Conservation (phyloP, 345 rosid species). For the Cochlearia excelsa region DNA sequence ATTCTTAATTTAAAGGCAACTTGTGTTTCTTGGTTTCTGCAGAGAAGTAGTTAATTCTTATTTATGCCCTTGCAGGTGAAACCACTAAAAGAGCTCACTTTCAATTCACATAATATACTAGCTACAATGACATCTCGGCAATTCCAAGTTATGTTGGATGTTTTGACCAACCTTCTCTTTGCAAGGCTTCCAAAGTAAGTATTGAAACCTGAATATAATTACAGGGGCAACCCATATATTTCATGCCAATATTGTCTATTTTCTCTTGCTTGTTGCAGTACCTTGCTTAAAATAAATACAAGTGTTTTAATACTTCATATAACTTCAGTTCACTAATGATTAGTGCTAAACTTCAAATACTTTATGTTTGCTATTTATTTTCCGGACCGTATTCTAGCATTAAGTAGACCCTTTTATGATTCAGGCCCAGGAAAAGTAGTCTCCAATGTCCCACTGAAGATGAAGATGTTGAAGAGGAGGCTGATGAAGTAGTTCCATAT, state of each 20-base stretch:
- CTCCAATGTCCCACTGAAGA: slow-evolving; percentile 84
- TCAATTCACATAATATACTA: slow-evolving; percentile 75
- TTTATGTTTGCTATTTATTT: neutral
- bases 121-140: slow-evolving; percentile 98
- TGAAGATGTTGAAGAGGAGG: slow-evolving; percentile 95
- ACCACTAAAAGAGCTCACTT: slow-evolving; percentile 92
- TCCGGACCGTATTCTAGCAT: neutral
- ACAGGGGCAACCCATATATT: slow-evolving; percentile 17
- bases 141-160: slow-evolving; percentile 96
- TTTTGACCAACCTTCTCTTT: slow-evolving; percentile 94
- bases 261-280: slow-evolving; percentile 12
- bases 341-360: slow-evolving; percentile 12
- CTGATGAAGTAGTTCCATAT: slow-evolving; percentile 94
- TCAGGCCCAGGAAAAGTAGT: slow-evolving; percentile 92
- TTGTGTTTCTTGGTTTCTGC: slow-evolving; percentile 12
- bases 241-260: slow-evolving; percentile 6
- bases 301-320: neutral
- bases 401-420: slow-evolving; percentile 28
- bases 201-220: slow-evolving; percentile 22
- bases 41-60: slow-evolving; percentile 18
- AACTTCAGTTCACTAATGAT: slow-evolving; percentile 3
- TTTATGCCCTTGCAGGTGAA: slow-evolving; percentile 62
- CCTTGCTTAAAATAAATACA: slow-evolving; percentile 14
- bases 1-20: neutral
- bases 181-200: slow-evolving; percentile 96